Percentiles rank a stretch among this genome's conserved stretches.
Conservation (phyloP, 768 basidiomycete genomes). For the Leccinum incarnatum region DNA sequence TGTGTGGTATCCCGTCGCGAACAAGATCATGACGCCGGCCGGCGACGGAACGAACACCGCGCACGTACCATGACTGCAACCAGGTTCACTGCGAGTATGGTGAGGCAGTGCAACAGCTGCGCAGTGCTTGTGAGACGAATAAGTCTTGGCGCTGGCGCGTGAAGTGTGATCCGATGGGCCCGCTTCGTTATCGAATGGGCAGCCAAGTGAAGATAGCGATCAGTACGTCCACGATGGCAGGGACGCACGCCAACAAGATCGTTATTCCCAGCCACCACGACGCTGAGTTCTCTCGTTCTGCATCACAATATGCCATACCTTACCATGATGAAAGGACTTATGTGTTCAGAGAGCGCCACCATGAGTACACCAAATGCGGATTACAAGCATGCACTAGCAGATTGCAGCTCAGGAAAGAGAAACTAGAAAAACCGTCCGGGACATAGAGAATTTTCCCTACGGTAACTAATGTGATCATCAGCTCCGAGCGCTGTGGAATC, state of each 20-base stretch:
- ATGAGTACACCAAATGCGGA: neutral
- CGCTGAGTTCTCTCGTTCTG: neutral
- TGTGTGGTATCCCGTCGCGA: too few relatives aligned
- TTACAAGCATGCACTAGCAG: neutral
- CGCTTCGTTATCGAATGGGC: neutral
- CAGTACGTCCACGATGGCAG: neutral
- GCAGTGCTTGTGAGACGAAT: neutral
- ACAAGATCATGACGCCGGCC: too few relatives aligned
- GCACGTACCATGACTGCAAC: too few relatives aligned
- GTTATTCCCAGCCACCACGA: neutral
- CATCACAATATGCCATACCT: neutral
- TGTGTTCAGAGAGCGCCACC: neutral
- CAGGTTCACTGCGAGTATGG: too few relatives aligned
- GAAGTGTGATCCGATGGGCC: neutral
- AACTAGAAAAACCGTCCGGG: neutral
- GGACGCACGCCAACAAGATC: neutral
- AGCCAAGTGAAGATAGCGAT: constrained; percentile 1
- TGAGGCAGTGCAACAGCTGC: too few relatives aligned
- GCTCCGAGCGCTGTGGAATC: too few relatives aligned
- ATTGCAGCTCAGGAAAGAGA: neutral
- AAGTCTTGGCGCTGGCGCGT: neutral
- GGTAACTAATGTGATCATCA: too few relatives aligned
- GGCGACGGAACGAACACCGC: too few relatives aligned
- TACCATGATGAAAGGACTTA: neutral
- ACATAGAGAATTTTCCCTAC: neutral